Conservation (phyloP, 2,329 filamentous ascomycete species). For the Fonsecaea erecta region DNA sequence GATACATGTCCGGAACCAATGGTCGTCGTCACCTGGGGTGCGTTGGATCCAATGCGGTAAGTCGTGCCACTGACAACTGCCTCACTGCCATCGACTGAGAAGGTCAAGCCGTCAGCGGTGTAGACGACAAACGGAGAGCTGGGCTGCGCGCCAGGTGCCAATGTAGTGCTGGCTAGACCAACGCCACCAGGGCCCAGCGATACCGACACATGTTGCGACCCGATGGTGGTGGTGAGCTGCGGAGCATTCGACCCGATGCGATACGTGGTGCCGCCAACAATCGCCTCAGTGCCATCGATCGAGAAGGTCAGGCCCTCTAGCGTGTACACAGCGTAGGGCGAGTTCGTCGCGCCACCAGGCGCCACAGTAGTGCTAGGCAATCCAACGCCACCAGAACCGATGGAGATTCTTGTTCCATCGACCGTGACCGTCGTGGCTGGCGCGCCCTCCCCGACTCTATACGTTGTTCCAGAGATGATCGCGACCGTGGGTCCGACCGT, state of each 20-base stretch:
- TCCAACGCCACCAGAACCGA: conserved; percentile 37
- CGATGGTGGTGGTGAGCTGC: conserved; percentile 52
- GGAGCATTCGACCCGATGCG: conserved; percentile 54
- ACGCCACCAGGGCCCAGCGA: conserved; percentile 47
- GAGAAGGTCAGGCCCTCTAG: conserved; percentile 36
- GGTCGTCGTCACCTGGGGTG: conserved; percentile 49
- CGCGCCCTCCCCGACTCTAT: conserved; percentile 37
- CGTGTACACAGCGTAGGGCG: conserved; percentile 28
- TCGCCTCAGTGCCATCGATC: conserved; percentile 38
- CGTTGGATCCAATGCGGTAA: conserved; percentile 57
- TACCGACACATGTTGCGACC: conserved; percentile 58
- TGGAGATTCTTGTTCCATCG: conserved; percentile 36
- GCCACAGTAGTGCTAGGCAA: conserved; percentile 37
- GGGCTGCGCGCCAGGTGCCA: conserved; percentile 18
- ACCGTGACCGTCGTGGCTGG: conserved; percentile 34
- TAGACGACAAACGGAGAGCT: conserved; percentile 25
- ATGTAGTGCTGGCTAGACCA: conserved; percentile 36
- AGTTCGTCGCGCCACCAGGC: conserved; percentile 17
- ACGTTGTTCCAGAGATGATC: conserved; percentile 38
- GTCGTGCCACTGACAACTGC: conserved; percentile 56
- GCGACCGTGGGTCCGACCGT: conserved; percentile 38
- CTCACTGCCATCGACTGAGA: conserved; percentile 37
- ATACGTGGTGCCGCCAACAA: conserved; percentile 58
- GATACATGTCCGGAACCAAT: conserved; percentile 52
- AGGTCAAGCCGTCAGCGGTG: conserved; percentile 36